Conservation (phyloP, 1,284 basidiomycete species). For the Trichosporon ovoides region DNA sequence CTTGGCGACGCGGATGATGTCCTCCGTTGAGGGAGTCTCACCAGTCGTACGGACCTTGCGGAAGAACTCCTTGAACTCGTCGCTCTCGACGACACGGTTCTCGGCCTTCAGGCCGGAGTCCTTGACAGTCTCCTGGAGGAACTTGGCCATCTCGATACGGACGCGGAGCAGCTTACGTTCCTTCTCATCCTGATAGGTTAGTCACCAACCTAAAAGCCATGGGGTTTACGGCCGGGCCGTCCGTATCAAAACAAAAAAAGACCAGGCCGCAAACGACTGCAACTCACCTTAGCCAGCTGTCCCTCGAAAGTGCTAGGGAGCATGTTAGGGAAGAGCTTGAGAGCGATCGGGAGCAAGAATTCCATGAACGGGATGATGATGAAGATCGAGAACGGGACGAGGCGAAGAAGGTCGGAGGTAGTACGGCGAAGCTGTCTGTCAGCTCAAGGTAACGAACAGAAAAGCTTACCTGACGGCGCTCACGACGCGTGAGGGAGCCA, state of each 20-base stretch:
- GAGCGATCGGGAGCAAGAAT: slow-evolving; percentile 87
- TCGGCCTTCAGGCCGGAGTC: slow-evolving; percentile 90
- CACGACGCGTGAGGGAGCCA: slow-evolving; percentile 82
- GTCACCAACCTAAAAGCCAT: background rate
- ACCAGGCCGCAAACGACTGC: background rate
- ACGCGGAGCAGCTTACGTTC: slow-evolving; percentile 91
- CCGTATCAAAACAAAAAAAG: background rate
- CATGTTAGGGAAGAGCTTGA: slow-evolving; percentile 99
- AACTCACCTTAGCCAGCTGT: slow-evolving; percentile 78
- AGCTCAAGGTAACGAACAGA: background rate
- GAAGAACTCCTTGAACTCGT: slow-evolving; percentile 99
- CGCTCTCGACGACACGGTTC: slow-evolving; percentile 83
- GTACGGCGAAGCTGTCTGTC: slow-evolving; percentile 73
- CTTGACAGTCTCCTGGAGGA: slow-evolving; percentile 92
- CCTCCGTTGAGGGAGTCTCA: slow-evolving; percentile 79
- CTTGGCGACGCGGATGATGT: slow-evolving; percentile 90
- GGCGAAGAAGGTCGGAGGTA: slow-evolving; percentile 82
- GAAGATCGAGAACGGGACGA: slow-evolving; percentile 94
- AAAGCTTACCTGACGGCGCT: slow-evolving; percentile 74
- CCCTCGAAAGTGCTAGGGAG: slow-evolving; percentile 97
- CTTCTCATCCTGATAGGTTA: slow-evolving; percentile 75
- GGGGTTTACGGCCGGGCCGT: background rate
- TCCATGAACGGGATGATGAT: slow-evolving; percentile 98
- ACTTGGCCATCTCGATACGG: slow-evolving; percentile 97
- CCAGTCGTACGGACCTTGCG: slow-evolving; percentile 95